Evolutionary conservation across 768 basidiomycete genomes (phyloP), one percentile per base, ranked within the genome.

Genomic region (Leccinellum albellum): DNA sequence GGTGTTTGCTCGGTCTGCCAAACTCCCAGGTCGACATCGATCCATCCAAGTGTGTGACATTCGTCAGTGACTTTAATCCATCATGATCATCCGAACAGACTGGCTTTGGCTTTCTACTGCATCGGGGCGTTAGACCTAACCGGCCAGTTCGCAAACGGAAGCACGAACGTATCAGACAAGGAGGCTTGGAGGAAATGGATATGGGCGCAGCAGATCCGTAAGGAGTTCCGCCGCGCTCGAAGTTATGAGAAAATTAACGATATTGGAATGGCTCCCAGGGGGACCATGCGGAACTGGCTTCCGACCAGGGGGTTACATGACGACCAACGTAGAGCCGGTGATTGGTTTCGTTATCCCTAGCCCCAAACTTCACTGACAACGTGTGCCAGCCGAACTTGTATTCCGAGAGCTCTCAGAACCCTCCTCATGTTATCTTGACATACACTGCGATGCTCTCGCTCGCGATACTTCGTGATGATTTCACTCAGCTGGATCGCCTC

Each of bases 81-180:
- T 62, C 28, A 61, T 53, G 31, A 58, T 51, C 35, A 50, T 58
- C 20, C 46, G 21, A 42, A 54, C 61, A 97, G 95, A 66, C 76
- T 96, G 66, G 91, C 91, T 4, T 68, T 97, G 50, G 86, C 80
- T 17, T 98, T 94, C 76, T 99, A 98, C 70, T 93, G 89, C 63
- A 75, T 98, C 20, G 88, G 93, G 0, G 80, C 84, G 0, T 75
- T 99, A 33, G 95, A 98, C 65, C 73, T 98, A 29, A 78, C 94
- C 10, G 84, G 79, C 3, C 67, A 78, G 6, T 69, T 79, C 26
- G 64, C 72, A 8, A 45, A 49, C 35, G 61, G 61, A 4, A 82
- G 81, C 61, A 79, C 78, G 1, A 78, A 68, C 9, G 67, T 76
- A 7, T 63, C 67, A 15, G 85, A 94, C 61, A 81, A 82, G n/a